phyloP scores from a whole-genome alignment of 441 rosid genomes.

The Adansonia gregorii region DNA sequence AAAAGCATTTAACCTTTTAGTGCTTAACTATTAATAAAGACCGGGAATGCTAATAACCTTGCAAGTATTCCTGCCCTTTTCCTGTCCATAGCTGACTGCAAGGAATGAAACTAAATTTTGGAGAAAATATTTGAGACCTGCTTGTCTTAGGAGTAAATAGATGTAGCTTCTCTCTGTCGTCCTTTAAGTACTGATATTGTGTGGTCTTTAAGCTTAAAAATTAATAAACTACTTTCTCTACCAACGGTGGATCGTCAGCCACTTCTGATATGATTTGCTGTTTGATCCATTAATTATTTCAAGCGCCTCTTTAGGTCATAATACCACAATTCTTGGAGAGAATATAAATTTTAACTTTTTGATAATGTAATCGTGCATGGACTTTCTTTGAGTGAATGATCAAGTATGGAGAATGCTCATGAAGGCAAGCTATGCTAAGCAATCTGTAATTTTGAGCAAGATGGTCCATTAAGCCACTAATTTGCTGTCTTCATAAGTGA shows the following conservation, averaged over 20 bases:
- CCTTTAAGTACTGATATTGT: background rate
- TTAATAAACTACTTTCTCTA: background rate
- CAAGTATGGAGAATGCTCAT: background rate
- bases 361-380: background rate
- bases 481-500: background rate
- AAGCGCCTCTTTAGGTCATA: background rate
- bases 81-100: background rate
- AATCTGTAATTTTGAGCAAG: conserved; percentile 1
- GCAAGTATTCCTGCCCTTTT: background rate
- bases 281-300: background rate
- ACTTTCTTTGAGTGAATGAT: background rate
- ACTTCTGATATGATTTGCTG: background rate
- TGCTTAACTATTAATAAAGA: background rate
- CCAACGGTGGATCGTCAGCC: background rate
- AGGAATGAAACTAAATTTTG: conserved; percentile 3
- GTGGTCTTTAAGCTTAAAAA: background rate
- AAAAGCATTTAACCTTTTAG: background rate
- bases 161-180: background rate
- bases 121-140: background rate
- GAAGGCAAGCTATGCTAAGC: conserved; percentile 7
- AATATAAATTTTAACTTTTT: background rate
- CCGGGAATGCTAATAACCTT: background rate
- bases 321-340: background rate
- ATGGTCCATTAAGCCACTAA: background rate
- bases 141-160: conserved; percentile 12